Base-by-base conservation (phyloP, 2,329 filamentous ascomycete genomes). In the Cryoendolithus antarcticus region DNA sequence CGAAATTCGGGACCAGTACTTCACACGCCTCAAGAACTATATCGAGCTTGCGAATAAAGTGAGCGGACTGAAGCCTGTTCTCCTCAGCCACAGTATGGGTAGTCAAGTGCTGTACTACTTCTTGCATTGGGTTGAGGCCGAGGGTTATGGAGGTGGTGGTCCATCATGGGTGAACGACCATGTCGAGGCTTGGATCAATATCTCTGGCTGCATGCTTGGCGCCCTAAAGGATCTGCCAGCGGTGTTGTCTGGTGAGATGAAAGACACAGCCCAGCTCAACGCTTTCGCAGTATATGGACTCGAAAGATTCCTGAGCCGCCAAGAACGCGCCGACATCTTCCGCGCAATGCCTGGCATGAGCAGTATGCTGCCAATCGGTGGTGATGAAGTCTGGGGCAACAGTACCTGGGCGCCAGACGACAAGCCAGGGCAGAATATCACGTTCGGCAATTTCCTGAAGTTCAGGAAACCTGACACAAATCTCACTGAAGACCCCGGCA, bases 21-120 rank as follows among this genome's bases (percentile, higher is more conserved):
- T 96, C 55, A 88, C 86, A 9, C 74, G 85, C 9, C 68, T 98
- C 32, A 95, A 94, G 65, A 77, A 75, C 19, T 82, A 95, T 56
- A 89, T 98, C 50, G 91, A 98, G 63, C 75, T 83, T 21, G 86
- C 83, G 0, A 73, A 83, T 30, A 63, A 71, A n/a, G 74, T 85
- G 2, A 75, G 78, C 4, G 75, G 76, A 27, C 77, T 80, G 52
- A 98, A 98, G 55, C 80, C 82, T 7, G 83, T 88, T 1, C 66
- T 98, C 9, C 75, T 89, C 6, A 94, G 86, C 1, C 91, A 98
- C 69, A 94, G 86, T 56, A 98, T 98, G 91, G 91, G 91, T 34
- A 91, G 86, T 34, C 91, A 96, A 57, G 89, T 98, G 1, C 67
- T 93, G 4, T 89, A 93, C 60, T 93, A 80, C 61, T 82, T 84